A percentile compares a stretch with the other conserved stretches of the same genome.
These are phyloP conservation scores for Amanita subjunquillea DNA, from an alignment of 768 basidiomycete genomes.

Conservation along the genomic window DNA sequence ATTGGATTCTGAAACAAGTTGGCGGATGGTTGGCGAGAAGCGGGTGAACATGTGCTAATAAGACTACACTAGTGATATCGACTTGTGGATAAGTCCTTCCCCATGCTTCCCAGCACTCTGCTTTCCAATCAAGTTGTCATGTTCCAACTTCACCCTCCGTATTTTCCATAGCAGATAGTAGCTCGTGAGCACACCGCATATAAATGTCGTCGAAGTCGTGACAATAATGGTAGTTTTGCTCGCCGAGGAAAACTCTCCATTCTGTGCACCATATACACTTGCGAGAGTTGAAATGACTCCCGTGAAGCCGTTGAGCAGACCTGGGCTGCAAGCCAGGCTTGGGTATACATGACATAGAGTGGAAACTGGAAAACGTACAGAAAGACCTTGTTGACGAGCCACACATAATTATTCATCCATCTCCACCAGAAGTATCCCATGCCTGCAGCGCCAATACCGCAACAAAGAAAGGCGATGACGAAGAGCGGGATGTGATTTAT, in stretches of 20 bases:
- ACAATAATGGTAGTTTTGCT: constrained; percentile 38
- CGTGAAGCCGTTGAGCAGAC: constrained; percentile 43
- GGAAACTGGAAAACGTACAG: constrained; percentile 24
- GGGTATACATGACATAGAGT: background rate
- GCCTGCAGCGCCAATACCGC: constrained; percentile 39
- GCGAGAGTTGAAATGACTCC: constrained; percentile 46
- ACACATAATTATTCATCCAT: constrained; percentile 50
- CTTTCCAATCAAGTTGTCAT: constrained; percentile 29
- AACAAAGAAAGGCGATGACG: constrained; percentile 44
- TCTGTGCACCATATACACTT: constrained; percentile 39
- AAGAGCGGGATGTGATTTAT: constrained; percentile 14
- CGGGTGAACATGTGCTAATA: too few relatives aligned
- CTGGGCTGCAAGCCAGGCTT: constrained; percentile 30
- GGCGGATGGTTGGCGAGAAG: constrained; percentile 21
- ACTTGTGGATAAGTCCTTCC: constrained; percentile 23
- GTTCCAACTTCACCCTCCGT: constrained; percentile 30
- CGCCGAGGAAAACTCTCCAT: constrained; percentile 30
- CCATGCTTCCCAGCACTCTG: constrained; percentile 33
- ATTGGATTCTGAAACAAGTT: constrained; percentile 14
- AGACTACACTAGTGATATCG: background rate
- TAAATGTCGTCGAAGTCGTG: constrained; percentile 25
- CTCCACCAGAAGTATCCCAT: constrained; percentile 54
- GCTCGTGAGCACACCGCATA: constrained; percentile 29
- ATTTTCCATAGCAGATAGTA: constrained; percentile 37
- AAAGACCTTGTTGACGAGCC: constrained; percentile 47